A percentile compares a stretch with the other conserved stretches of the same genome.
Conservation (phyloP, 192 early-diverging fungal genomes). For the Coemansia sp. region DNA sequence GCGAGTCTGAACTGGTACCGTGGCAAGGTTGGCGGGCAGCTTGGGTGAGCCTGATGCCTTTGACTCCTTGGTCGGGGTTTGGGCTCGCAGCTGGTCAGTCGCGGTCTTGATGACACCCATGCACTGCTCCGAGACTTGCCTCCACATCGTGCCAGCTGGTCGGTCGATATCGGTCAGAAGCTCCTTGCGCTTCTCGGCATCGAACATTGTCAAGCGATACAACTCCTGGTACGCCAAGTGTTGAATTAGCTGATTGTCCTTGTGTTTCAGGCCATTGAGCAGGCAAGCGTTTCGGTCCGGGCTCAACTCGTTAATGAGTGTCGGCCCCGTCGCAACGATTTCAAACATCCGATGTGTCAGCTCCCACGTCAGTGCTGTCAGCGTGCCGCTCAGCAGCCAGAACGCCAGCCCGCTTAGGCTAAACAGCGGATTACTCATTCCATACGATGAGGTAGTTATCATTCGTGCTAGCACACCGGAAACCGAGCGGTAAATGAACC, state of each 20-base stretch:
- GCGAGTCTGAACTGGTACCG: background rate
- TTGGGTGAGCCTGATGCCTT: conserved; percentile 12
- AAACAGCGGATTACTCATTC: conserved; percentile 47
- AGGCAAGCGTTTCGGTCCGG: conserved; percentile 48
- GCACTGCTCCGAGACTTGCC: conserved; percentile 44
- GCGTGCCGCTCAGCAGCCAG: conserved; percentile 42
- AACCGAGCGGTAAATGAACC: conserved; percentile 44
- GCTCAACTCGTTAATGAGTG: conserved; percentile 53
- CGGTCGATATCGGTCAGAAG: conserved; percentile 50
- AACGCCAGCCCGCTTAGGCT: conserved; percentile 33
- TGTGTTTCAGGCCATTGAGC: conserved; percentile 41
- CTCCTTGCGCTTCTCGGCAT: conserved; percentile 37
- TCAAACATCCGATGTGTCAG: conserved; percentile 56
- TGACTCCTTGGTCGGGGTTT: conserved; percentile 13
- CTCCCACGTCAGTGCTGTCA: conserved; percentile 48
- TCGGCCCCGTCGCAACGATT: conserved; percentile 48
- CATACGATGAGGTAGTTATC: conserved; percentile 47
- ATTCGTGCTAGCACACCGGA: conserved; percentile 35
- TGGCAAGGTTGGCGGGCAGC: conserved; percentile 3
- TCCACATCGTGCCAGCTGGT: conserved; percentile 43
- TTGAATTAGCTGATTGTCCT: conserved; percentile 30
- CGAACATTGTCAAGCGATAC: conserved; percentile 39
- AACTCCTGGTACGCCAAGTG: conserved; percentile 57
- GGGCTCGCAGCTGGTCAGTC: conserved; percentile 30
- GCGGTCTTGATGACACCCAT: conserved; percentile 40